phyloP scores from a whole-genome alignment of 495 filamentous ascomycete species.

The Pyrenula massariospora region DNA sequence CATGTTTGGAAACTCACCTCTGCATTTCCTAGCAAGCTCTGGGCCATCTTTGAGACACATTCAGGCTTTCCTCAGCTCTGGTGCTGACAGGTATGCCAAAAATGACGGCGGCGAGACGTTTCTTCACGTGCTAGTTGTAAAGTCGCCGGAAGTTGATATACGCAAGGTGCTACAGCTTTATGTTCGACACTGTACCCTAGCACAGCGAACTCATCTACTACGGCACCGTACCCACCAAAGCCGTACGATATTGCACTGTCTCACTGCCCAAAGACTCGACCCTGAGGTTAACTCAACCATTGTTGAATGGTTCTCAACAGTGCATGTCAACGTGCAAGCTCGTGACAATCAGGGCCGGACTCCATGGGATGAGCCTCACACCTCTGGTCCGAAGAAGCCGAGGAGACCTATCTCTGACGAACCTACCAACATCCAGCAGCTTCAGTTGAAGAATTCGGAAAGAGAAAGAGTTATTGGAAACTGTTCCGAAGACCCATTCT shows the following conservation, averaged over 20 bases:
- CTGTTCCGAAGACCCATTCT: neutral
- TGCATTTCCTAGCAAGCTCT: neutral
- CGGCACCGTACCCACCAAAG: neutral
- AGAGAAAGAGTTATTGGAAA: neutral
- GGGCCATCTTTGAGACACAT: neutral
- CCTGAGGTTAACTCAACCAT: neutral
- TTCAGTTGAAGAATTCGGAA: neutral
- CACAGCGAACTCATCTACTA: neutral
- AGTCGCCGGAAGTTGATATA: neutral
- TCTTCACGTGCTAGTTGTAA: neutral
- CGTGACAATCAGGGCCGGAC: neutral
- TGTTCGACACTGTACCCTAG: neutral
- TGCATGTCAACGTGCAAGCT: neutral
- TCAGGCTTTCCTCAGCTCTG: neutral
- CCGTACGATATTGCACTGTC: neutral
- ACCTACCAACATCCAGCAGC: neutral
- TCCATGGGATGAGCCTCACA: neutral
- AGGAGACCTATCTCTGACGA: neutral
- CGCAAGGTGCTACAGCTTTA: neutral
- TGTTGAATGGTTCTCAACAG: neutral
- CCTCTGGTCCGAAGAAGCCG: neutral
- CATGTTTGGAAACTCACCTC: neutral
- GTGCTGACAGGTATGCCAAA: neutral
- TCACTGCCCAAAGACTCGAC: neutral
- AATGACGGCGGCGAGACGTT: neutral